phyloP scores from a whole-genome alignment of 495 filamentous ascomycete species.

The Margaritispora aquatica region DNA sequence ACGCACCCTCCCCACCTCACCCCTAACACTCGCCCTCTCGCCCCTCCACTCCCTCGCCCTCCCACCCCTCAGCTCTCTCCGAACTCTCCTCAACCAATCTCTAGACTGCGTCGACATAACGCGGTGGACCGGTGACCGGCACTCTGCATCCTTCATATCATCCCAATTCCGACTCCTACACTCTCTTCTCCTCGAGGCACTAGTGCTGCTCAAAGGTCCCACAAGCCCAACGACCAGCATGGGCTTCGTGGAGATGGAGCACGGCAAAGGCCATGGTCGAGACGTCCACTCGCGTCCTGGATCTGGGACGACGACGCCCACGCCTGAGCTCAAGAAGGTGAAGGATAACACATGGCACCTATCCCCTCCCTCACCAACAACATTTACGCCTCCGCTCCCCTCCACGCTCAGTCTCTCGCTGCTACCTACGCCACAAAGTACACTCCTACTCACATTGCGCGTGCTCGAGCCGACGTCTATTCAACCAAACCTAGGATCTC shows the following conservation, averaged over 20 bases:
- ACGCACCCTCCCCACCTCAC: constrained; percentile 36
- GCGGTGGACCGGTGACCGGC: constrained; percentile 53
- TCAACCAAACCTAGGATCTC: constrained; percentile 41
- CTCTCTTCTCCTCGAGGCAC: constrained; percentile 68
- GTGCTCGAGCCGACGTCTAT: constrained; percentile 61
- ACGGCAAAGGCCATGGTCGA: not conserved
- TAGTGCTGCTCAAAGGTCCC: constrained; percentile 48
- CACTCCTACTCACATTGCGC: constrained; percentile 70
- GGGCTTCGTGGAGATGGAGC: not conserved
- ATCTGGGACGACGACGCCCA: constrained; percentile 5
- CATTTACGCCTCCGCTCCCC: constrained; percentile 45
- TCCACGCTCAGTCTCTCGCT: constrained; percentile 66
- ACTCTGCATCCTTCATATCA: constrained; percentile 56
- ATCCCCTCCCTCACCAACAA: constrained; percentile 25
- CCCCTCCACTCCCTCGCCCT: constrained; percentile 55
- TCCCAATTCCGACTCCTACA: constrained; percentile 72
- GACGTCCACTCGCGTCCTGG: constrained; percentile 12
- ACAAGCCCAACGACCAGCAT: constrained; percentile 31
- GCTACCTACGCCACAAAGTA: constrained; percentile 62
- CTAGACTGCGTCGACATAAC: constrained; percentile 76
- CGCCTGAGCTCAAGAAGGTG: not conserved
- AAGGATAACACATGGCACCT: constrained; percentile 26
- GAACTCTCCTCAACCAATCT: constrained; percentile 66
- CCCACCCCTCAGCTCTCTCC: constrained; percentile 60
- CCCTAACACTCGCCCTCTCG: constrained; percentile 41